Base-by-base conservation (phyloP, 139 green algal genomes). In the Picochlorum sp. region DNA sequence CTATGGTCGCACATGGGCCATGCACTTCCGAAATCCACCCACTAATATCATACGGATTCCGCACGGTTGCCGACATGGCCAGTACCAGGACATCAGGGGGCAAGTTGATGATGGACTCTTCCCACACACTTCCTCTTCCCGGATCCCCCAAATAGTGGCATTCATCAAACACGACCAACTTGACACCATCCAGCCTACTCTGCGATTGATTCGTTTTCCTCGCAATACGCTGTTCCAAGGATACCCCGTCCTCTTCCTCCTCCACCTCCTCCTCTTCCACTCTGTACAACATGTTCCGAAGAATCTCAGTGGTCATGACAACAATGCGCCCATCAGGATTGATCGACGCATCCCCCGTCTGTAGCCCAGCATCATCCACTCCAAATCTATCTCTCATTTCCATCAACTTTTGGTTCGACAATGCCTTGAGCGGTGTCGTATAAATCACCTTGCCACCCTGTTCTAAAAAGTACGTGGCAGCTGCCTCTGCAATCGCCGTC, bases 261-360 rank as follows among this genome's bases (percentile, higher is more conserved):
- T 45, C 31, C 18, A 0, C 18, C 47, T 59, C 55, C 1, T 75
- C 72, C 6, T 75, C 67, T 16, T 68, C 66, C 23, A 68, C 59
- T 18, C 84, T 70, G 76, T 96, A 98, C 78, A 98, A 86, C 76
- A 97, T 96, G 82, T 98, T 99, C 45, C 94, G 73, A 57, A 98
- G 80, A 65, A 99, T 96, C 74, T 99, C 94, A 0, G 94, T 99
- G 11, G 94, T 99, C 92, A 98, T 98, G 18, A 98, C 81, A 23
- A 98, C 83, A n/a, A 95, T 83, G 41, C 80, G 63, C 0, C 80
- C 88, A 10, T 96, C 89, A 1, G 82, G 66, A 70, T 97, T 96
- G 10, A 99, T 76, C 18, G 73, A 82, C 2, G 77, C 84, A 63
- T 99, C 94, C 4, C 94, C 94, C 0, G 94, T 99, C 78, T 95